These are phyloP conservation scores for Staphylotrichum longicolle DNA, from an alignment of 495 filamentous ascomycete species.

Conservation along the genomic window DNA sequence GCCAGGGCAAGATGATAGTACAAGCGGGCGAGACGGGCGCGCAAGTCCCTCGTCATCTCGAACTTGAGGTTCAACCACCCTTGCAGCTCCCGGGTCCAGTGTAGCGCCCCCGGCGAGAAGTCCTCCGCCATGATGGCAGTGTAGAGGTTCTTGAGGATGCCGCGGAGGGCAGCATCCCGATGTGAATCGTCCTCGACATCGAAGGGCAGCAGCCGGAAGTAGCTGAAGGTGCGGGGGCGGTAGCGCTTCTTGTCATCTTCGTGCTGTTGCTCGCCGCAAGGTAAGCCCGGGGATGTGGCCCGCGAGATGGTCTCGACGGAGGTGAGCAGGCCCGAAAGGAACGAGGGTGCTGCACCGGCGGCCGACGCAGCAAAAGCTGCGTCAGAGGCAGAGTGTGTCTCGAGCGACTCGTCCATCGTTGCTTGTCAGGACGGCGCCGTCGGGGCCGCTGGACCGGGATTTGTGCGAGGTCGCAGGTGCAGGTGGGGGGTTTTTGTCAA, in stretches of 20 bases:
- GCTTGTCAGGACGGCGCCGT: neutral
- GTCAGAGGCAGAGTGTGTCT: conserved; percentile 23
- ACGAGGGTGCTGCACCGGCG: conserved; percentile 23
- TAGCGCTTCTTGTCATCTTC: conserved; percentile 58
- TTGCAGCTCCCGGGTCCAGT: conserved; percentile 95
- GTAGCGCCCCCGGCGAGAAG: conserved; percentile 86
- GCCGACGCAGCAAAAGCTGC: conserved; percentile 28
- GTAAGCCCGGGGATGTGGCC: conserved; percentile 47
- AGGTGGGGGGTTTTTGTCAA: neutral
- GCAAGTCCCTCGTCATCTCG: conserved; percentile 78
- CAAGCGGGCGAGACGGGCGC: conserved; percentile 79
- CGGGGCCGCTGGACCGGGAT: neutral
- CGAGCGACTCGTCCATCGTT: conserved; percentile 36
- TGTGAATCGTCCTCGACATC: conserved; percentile 71
- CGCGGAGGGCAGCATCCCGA: conserved; percentile 68
- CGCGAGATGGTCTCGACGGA: conserved; percentile 48
- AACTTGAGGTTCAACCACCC: conserved; percentile 97
- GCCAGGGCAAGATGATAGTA: conserved; percentile 94
- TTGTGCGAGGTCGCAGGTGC: neutral
- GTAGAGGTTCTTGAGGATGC: conserved; percentile 90
- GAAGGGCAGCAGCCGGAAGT: conserved; percentile 86
- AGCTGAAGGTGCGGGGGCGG: conserved; percentile 88
- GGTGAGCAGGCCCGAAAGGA: conserved; percentile 28
- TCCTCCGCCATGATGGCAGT: conserved; percentile 88
- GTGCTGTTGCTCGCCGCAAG: conserved; percentile 32